These are phyloP conservation scores for Triticum timopheevii DNA, from an alignment of 176 grass and related monocot species.

Conservation along the genomic window DNA sequence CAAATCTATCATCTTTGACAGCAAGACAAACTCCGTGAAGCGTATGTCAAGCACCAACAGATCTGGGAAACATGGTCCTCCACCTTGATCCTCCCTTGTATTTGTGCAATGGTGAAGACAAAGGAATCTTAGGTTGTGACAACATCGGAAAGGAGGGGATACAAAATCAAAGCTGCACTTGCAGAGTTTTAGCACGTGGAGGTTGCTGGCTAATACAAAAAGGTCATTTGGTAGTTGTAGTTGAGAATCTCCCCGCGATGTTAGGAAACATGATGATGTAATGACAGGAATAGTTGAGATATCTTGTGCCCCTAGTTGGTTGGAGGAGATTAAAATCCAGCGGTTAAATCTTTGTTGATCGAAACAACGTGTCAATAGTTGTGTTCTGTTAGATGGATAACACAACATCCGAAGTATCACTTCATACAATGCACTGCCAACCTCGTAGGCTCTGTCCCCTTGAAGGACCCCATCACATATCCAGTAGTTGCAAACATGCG, in stretches of 20 bases:
- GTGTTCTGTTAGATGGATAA: background rate
- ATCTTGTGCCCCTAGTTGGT: background rate
- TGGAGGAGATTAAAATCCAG: background rate
- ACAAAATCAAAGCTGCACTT: background rate
- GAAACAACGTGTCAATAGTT: too few species aligned
- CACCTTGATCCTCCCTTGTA: background rate
- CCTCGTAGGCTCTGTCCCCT: background rate
- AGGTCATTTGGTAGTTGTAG: background rate
- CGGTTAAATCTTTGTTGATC: background rate
- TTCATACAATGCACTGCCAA: background rate
- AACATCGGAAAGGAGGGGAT: conserved; percentile 14
- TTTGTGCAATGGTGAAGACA: conserved; percentile 13
- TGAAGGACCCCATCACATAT: conserved; percentile 5
- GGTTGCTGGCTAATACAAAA: background rate
- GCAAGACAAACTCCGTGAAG: background rate
- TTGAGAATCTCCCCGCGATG: background rate
- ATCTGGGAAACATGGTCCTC: background rate
- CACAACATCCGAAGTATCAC: background rate
- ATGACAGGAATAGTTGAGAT: background rate
- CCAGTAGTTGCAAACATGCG: conserved; percentile 12
- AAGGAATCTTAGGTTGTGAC: conserved; percentile 22
- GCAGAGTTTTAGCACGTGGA: conserved; percentile 11
- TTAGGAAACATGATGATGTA: background rate
- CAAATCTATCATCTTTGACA: background rate
- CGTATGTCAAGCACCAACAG: background rate